A percentile compares a stretch with the other conserved stretches of the same genome.
Conservation (phyloP, 169 alveolate genomes). For the Eimeria necatrix region DNA sequence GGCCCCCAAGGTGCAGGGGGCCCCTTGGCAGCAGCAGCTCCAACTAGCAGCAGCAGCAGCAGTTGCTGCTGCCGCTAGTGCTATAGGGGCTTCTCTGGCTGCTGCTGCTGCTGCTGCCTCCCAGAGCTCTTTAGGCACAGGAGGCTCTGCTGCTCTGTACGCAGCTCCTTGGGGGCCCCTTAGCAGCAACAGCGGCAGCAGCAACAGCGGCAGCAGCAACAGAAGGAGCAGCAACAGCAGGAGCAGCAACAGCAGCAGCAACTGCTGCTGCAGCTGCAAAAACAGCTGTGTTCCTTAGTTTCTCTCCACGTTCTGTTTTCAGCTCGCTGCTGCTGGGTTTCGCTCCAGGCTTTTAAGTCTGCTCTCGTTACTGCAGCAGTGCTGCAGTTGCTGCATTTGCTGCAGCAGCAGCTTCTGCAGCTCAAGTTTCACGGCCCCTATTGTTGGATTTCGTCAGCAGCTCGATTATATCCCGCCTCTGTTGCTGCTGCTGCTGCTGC, state of each 20-base stretch:
- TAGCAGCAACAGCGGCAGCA: background rate
- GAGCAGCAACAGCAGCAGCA: background rate
- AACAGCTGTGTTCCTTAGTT: too few relatives aligned
- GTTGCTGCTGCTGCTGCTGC: background rate
- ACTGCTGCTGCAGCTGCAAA: background rate
- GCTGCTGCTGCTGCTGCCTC: background rate
- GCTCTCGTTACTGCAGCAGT: too few relatives aligned
- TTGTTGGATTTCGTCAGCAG: too few relatives aligned
- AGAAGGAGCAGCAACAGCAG: background rate
- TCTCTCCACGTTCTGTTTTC: too few relatives aligned
- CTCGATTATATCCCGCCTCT: too few relatives aligned
- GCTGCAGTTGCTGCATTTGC: background rate
- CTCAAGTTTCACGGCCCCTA: background rate
- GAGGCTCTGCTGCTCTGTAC: background rate
- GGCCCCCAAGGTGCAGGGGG: conserved; percentile 6
- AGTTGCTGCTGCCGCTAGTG: background rate
- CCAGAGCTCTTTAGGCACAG: background rate
- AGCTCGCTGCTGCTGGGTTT: too few relatives aligned
- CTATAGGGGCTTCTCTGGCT: background rate
- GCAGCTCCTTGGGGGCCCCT: background rate
- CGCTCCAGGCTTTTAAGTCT: too few relatives aligned
- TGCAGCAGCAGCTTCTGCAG: background rate
- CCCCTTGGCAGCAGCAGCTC: background rate
- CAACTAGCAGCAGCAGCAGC: background rate
- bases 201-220: background rate